phyloP scores from a whole-genome alignment of 257 asterid species.

The Linderniella brevidens region DNA sequence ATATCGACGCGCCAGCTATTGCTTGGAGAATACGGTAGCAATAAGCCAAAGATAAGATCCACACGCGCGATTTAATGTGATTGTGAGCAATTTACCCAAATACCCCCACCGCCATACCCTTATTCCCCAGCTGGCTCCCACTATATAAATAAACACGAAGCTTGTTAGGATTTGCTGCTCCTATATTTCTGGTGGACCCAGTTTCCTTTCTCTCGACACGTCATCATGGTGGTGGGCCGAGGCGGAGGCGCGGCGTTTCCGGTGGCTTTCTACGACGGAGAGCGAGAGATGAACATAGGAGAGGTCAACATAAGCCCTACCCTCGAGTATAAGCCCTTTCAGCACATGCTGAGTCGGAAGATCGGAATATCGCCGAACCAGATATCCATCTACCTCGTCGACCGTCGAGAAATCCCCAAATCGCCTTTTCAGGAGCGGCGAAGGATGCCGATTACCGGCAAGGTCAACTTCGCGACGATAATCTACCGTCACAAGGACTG shows the following conservation, averaged over 20 bases:
- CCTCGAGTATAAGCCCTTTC: conserved; percentile 66
- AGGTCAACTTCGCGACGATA: conserved; percentile 33
- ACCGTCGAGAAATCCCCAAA: conserved; percentile 19
- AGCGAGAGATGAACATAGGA: conserved; percentile 55
- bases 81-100: neutral
- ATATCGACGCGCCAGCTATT: too few species aligned
- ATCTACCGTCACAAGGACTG: conserved; percentile 42
- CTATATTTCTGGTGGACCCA: neutral
- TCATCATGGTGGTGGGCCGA: conserved; percentile 49
- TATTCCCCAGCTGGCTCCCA: neutral
- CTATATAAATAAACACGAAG: neutral
- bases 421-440: conserved; percentile 28
- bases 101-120: neutral
- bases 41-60: too few species aligned
- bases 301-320: conserved; percentile 30
- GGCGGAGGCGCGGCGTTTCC: conserved; percentile 44
- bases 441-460: conserved; percentile 58
- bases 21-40: too few species aligned
- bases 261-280: conserved; percentile 73
- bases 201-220: neutral
- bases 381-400: conserved; percentile 59
- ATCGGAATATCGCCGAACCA: conserved; percentile 90
- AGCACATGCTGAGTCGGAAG: conserved; percentile 50
- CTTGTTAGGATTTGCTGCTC: neutral
- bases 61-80: too few species aligned